phyloP scores from a whole-genome alignment of 208 protist genomes.

The Kentomonas sorsogonicus region DNA sequence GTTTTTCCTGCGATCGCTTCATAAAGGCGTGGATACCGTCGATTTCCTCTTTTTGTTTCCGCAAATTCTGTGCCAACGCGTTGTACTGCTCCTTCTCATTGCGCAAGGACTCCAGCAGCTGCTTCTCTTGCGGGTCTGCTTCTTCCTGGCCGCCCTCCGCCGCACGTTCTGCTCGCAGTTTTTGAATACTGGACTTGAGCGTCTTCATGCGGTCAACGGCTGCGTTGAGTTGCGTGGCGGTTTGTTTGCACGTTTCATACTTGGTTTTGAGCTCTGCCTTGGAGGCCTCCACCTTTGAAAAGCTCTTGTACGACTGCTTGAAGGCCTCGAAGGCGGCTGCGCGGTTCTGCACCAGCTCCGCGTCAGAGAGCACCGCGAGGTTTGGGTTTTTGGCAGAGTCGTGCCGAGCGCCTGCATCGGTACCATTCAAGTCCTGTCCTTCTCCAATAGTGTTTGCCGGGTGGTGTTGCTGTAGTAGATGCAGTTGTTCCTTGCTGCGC shows the following conservation, averaged over 20 bases:
- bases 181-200: conserved; percentile 65
- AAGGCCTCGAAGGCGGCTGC: conserved; percentile 82
- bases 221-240: conserved; percentile 57
- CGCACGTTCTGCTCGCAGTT: conserved; percentile 75
- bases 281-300: conserved; percentile 59
- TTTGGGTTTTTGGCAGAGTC: background rate
- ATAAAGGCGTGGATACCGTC: conserved; percentile 85
- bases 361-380: conserved; percentile 52
- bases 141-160: conserved; percentile 30
- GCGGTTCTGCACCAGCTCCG: conserved; percentile 69
- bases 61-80: conserved; percentile 29
- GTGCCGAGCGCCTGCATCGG: too few relatives aligned
- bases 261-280: conserved; percentile 60
- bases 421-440: too few relatives aligned
- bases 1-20: conserved; percentile 76
- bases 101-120: conserved; percentile 17
- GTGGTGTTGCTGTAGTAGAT: background rate
- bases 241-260: conserved; percentile 68
- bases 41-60: conserved; percentile 73
- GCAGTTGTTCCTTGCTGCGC: conserved; percentile 19
- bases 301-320: conserved; percentile 72
- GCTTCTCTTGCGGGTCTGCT: background rate
- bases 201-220: conserved; percentile 66
- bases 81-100: conserved; percentile 55
- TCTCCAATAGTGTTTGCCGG: background rate